Evolutionary conservation across 2,329 filamentous ascomycete species (phyloP), one percentile per base, ranked within the genome.

Genomic region (Botrytis aclada): DNA sequence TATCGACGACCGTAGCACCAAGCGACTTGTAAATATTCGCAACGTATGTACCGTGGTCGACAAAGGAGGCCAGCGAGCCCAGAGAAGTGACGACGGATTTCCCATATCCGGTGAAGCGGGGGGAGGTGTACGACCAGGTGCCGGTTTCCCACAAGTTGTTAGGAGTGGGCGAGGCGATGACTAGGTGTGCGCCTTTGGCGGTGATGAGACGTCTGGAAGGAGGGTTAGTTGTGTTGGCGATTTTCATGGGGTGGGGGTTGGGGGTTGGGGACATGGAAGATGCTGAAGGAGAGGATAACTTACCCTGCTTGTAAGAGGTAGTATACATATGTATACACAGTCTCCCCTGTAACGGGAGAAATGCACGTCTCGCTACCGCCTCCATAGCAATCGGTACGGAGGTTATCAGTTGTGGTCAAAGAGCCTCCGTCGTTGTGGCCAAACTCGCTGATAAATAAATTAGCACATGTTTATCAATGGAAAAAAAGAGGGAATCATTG

Each of bases 391-490:
- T 88, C 89, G 1, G 86, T 87, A 22, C 89, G 85, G 0, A 87
- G 87, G 76, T 92, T 91, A 80, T 92, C 90, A 3, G 79, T 81
- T 0, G 85, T 85, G 4, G 64, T 54, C n/a, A 78, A 72, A 18
- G 76, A 78, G 2, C 90, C 89, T 34, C 89, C 90, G 76, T 93
- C 91, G 77, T 93, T 93, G 83, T 93, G 90, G 0, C 91, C 90
- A 77, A 93, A 79, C 54, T 78, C 85, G 25, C 70, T 72, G 25
- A 14, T 12, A 25, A 20, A 39, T 39, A 1, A 51, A 39, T 70
- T 25, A 71, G 32, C 29, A 65, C 22, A 41, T n/a, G n/a, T 22
- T 47, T 7, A 9, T 45, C 37, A 1, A 41, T n/a, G 54, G 54
- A 2, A 29, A n/a, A 3, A 29, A n/a, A 25, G 8, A 51, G 25